Base-by-base conservation (phyloP, 2,329 filamentous ascomycete species). In the Alternaria consortialis region DNA sequence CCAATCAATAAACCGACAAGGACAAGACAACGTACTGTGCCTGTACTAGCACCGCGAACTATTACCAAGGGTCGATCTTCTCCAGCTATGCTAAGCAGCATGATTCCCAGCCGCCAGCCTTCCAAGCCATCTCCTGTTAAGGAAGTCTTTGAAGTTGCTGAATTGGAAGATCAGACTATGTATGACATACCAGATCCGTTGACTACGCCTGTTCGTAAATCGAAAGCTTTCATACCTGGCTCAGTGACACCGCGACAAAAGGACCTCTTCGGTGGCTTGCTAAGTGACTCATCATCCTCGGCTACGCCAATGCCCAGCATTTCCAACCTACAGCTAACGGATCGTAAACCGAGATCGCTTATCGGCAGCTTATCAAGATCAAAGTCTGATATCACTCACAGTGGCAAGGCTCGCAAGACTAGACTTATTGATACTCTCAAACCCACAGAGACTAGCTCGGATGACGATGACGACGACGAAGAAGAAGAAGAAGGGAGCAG, bases 161-260 rank as follows among this genome's bases (percentile, higher is more conserved):
- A 60, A 17, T 36, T 58, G 7, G 74, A 77, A 15, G 74, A 77
- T 43, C 70, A 74, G 42, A 77, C 74, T 5, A 78, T 78, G 74
- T 77, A 77, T 50, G 75, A 77, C n/a, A 74, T 77, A 27, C 67
- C 61, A 52, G 67, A 72, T 13, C 40, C 69, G 17, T 51, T 63
- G 1, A 65, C 69, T 15, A 76, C 76, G 12, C 63, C 66, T 46
- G 61, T 58, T 27, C 68, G 63, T 11, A 23, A 56, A 15, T 53
- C 60, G 6, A 67, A 64, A 42, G 32, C 50, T 5, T 29, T 48
- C n/a, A 59, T 60, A 7, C 64, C 70, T 44, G 74, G 72, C 17
- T 75, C 77, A 2, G 69, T 77, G 5, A 80, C 78, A 17, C 78
- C 78, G 9, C 72, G 73, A 20, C 77, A 80, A 44, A 74, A 71